phyloP scores from a whole-genome alignment of 495 filamentous ascomycete species.

The Xylona heveae region DNA sequence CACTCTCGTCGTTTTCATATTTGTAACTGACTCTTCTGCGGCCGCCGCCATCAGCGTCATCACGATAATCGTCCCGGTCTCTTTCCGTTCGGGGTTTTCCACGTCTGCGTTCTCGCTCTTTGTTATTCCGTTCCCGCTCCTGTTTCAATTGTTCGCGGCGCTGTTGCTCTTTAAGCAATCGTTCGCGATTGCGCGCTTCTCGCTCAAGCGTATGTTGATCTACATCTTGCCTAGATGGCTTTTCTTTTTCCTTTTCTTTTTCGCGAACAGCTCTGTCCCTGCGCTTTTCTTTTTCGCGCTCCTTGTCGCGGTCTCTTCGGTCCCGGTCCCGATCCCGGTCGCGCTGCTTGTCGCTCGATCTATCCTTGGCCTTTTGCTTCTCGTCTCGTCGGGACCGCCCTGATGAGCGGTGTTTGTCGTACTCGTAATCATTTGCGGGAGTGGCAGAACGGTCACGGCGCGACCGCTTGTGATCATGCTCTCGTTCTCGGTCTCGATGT shows the following conservation, averaged over 20 bases:
- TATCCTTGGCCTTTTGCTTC: no score
- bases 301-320: no score
- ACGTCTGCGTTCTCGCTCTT: conserved; percentile 5
- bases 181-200: conserved; percentile 52
- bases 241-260: conserved; percentile 22
- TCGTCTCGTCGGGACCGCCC: no score
- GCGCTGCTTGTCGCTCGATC: no score
- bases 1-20: conserved; percentile 34
- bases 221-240: conserved; percentile 10
- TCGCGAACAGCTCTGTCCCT: no score
- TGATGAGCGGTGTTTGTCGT: no score
- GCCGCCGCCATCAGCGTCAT: background rate
- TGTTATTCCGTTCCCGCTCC: conserved; percentile 2
- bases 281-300: no score
- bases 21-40: conserved; percentile 28
- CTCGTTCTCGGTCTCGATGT: no score
- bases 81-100: conserved; percentile 1
- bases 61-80: conserved; percentile 2
- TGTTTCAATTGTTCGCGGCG: conserved; percentile 22
- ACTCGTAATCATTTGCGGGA: no score
- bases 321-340: no score
- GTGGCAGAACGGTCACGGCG: no score
- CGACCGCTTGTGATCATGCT: no score
- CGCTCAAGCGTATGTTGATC: conserved; percentile 62
- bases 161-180: conserved; percentile 57